phyloP scores from a whole-genome alignment of 345 rosid genomes.

The Hirschfeldia incana region DNA sequence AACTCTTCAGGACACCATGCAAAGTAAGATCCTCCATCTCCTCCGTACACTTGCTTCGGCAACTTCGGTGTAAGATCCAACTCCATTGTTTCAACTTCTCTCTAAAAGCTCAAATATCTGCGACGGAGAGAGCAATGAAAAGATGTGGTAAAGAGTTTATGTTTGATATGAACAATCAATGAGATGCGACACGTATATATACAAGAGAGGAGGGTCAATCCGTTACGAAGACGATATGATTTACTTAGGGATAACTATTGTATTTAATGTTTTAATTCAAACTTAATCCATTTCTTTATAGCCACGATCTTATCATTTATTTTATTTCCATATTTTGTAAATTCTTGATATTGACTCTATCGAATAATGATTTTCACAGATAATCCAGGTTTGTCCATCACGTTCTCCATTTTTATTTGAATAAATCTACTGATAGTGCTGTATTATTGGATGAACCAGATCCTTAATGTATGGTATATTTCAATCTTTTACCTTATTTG shows the following conservation, averaged over 20 bases:
- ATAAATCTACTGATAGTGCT: background rate
- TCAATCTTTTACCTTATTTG: background rate
- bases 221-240: background rate
- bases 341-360: conserved; percentile 14
- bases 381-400: background rate
- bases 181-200: conserved; percentile 8
- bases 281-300: background rate
- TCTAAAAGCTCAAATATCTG: background rate
- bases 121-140: background rate
- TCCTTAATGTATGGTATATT: background rate
- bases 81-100: conserved; percentile 49
- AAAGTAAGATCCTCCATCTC: conserved; percentile 76
- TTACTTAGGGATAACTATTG: conserved; percentile 2
- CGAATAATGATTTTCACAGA: background rate
- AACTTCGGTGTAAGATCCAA: conserved; percentile 80
- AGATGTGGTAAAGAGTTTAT: background rate
- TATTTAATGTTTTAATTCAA: background rate
- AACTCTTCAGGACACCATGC: conserved; percentile 81
- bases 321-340: background rate
- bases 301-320: conserved; percentile 10
- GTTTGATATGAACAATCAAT: conserved; percentile 4
- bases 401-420: background rate
- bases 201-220: background rate
- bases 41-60: conserved; percentile 65
- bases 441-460: background rate